These are phyloP conservation scores for Hippophae gyantsensis DNA, from an alignment of 306 rosid genomes.

Conservation along the genomic window DNA sequence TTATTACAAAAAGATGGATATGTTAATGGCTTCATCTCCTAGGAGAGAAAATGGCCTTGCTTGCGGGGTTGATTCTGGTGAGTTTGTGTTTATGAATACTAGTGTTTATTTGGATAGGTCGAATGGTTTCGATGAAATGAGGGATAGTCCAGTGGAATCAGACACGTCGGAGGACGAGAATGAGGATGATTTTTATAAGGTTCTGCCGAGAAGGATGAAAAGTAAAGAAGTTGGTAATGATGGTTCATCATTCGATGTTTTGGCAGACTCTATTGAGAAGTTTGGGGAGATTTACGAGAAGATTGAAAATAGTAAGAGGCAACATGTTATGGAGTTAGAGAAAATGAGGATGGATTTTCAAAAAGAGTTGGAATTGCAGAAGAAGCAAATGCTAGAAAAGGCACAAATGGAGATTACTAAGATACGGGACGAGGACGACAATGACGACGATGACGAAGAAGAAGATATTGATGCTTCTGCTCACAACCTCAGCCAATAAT, in stretches of 20 bases:
- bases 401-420: slow-evolving; percentile 58
- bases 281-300: slow-evolving; percentile 76
- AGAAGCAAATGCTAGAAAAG: slow-evolving; percentile 75
- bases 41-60: slow-evolving; percentile 62
- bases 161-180: slow-evolving; percentile 45
- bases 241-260: slow-evolving; percentile 38
- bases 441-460: too few relatives aligned
- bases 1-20: slow-evolving; percentile 67
- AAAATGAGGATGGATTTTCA: slow-evolving; percentile 61
- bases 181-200: slow-evolving; percentile 16
- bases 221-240: slow-evolving; percentile 16
- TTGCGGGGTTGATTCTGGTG: slow-evolving; percentile 84
- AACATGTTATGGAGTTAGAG: slow-evolving; percentile 80
- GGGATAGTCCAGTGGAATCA: slow-evolving; percentile 79
- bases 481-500: slow-evolving; percentile 9
- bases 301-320: slow-evolving; percentile 75
- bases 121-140: slow-evolving; percentile 80
- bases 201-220: slow-evolving; percentile 7
- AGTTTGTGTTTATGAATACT: slow-evolving; percentile 71
- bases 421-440: slow-evolving; percentile 37
- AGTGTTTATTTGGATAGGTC: slow-evolving; percentile 66
- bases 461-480: slow-evolving; percentile 29
- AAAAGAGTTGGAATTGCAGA: slow-evolving; percentile 66
- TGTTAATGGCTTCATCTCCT: slow-evolving; percentile 54
- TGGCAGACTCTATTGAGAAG: slow-evolving; percentile 65